Evolutionary conservation across 2,329 filamentous ascomycete species (phyloP), one percentile per base, ranked within the genome.

Genomic region (Dryadomyces quercivorus): DNA sequence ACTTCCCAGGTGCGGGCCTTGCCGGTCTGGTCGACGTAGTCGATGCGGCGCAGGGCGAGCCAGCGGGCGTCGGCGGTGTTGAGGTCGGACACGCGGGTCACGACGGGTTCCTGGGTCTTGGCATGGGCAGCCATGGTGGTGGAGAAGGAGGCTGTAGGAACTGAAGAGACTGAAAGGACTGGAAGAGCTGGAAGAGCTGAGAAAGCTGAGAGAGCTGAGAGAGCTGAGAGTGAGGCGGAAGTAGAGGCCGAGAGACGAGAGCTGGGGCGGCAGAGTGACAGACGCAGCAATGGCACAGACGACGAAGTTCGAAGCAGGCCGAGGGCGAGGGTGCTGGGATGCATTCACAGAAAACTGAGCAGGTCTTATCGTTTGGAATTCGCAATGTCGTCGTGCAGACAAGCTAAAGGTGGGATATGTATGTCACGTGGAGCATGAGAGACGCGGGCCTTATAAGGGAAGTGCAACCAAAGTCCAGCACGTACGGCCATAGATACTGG

Each of bases 1-100:
- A 77, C 77, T 63, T 84, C 81, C 80, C 80, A 84, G 4, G 72
- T 75, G 56, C 80, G 75, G 10, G 69, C 59, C 36, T 71, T 72
- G 63, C 76, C 77, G 36, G 71, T 65, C 46, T 81, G 76, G 64
- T 84, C 80, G 40, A 70, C 70, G 67, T 81, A 85, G 43, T 75
- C 70, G 62, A 81, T 74, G 58, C 75, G 76, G 56, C 76, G 70
- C 54, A 82, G 74, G 49, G 76, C 72, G 38, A 80, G 68, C 77
- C 78, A 81, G 65, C 74, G 77, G 0, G 78, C 73, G 56, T 81
- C 72, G n/a, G 66, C 63, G 18, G 72, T 67, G 54, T 72, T 67
- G 16, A 82, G 70, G 34, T 76, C 71, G 13, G 73, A 69, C 54
- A 77, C 62, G 51, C 66, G 65, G 55, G 68, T 72, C 62, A 77